Evolutionary conservation across 1,284 basidiomycete species (phyloP), one percentile per base, ranked within the genome.

Genomic region (Cystodermella granulosa): DNA sequence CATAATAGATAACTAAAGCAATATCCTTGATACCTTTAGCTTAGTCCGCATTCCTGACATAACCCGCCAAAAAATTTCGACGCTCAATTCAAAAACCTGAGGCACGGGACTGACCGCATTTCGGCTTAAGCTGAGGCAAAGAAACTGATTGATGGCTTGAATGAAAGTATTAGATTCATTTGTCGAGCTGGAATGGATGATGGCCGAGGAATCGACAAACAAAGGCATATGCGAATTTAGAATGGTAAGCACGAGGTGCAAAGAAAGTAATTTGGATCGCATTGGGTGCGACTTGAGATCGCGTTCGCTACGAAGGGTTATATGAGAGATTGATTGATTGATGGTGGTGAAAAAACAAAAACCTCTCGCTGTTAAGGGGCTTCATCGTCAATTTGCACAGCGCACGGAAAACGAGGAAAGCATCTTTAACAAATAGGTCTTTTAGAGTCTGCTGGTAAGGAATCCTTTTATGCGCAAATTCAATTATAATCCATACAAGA

Each of bases 351-450:
- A 28, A 40, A 23, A 43, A 38, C 3, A 55, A 78, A 51, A 47
- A 91, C 92, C 89, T 94, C 65, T 98, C 94, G 4, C 79, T 83
- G 51, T 91, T 89, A 36, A 98, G 72, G 15, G 93, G 87, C 64
- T 96, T 97, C 93, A 97, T 96, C n/a, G 91, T 93, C 52, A 97
- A 73, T 65, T 97, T 97, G 73, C 94, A 97, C 24, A 98, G 70
- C 0, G 94, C 91, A 41, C 94, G 79, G 70, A 97, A 95, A 18
- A 98, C 92, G 51, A 98, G 77, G 72, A 96, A 98, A 0, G 94
- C 92, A 60, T 98, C 94, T 64, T 97, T 97, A 60, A 95, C 79
- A 64, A 93, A 93, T 40, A 94, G 70, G 56, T 96, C 91, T 42
- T 87, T 78, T n/a, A 74, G 72, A 18, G 77, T 79, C 49, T 87